These are phyloP conservation scores for Metschnikowia similis DNA, from an alignment of 805 yeast genomes.

Conservation along the genomic window DNA sequence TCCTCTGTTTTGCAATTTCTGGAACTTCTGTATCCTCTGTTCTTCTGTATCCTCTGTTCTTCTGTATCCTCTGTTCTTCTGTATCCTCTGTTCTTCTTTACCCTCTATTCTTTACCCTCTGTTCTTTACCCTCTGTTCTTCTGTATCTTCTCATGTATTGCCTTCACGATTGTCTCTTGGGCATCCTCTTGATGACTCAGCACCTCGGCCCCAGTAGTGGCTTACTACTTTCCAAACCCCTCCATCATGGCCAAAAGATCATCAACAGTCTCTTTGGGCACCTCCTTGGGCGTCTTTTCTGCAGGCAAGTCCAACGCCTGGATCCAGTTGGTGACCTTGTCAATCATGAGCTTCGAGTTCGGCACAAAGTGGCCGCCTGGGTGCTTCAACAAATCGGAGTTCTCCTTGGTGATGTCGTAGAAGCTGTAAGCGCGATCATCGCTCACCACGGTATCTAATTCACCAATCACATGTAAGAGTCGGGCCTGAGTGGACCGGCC, in stretches of 20 bases:
- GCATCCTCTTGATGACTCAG: too few species aligned
- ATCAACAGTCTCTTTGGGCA: constrained; percentile 24
- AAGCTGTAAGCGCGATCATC: constrained; percentile 64
- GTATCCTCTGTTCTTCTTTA: too few species aligned
- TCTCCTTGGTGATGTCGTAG: constrained; percentile 35
- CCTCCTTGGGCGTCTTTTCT: constrained; percentile 6
- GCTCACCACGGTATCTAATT: constrained; percentile 80
- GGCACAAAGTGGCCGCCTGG: constrained; percentile 99
- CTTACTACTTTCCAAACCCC: constrained; percentile 16
- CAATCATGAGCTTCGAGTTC: constrained; percentile 55
- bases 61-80: too few species aligned
- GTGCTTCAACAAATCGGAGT: constrained; percentile 64
- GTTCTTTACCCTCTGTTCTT: too few species aligned
- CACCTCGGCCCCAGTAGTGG: not conserved
- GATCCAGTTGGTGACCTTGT: constrained; percentile 41
- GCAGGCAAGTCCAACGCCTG: constrained; percentile 14
- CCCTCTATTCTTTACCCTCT: too few species aligned
- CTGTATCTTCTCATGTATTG: too few species aligned
- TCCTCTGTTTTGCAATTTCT: too few species aligned
- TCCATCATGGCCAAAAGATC: constrained; percentile 39
- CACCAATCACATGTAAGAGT: constrained; percentile 76
- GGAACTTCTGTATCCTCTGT: too few species aligned
- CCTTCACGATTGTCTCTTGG: too few species aligned
- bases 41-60: too few species aligned
- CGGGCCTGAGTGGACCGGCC: constrained; percentile 20